Base-by-base conservation (phyloP, 345 rosid genomes). In the Lepidium africanum region DNA sequence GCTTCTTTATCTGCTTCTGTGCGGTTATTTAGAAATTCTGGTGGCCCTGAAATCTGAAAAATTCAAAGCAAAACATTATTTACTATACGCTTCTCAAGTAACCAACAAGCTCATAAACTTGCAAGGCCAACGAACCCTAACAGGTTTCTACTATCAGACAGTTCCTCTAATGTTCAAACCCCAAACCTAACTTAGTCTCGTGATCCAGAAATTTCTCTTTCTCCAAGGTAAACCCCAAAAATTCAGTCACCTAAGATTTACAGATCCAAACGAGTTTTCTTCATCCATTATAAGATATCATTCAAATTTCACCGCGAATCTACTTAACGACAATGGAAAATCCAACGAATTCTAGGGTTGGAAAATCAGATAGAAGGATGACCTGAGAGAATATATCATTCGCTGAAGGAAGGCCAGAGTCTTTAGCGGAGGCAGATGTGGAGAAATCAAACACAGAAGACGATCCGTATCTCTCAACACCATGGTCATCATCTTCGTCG, bases 311-410 rank as follows among this genome's bases (percentile, higher is more conserved):
- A 9, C 39, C 0, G 12, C 42, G 1, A 56, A 40, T 50, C 11
- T 40, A 4, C 37, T 46, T n/a, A 43, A 43, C 7, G 25, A 58
- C 0, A 40, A 0, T 46, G 27, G 0, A 4, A 7, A 53, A 57
- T 54, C 6, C 25, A 14, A 59, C 2, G 14, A 41, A 30, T 6
- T 15, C 1, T 3, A 6, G 35, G 1, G 16, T 16, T 17, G 15
- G 2, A 6, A 52, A 7, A 40, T 8, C 23, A 42, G 45, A 40
- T 2, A 67, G 46, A 38, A 17, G 10, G 32, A 10, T 33, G 65
- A 91, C 97, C 86, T 89, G 84, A 64, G 97, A 89, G 82, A 94
- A 94, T 45, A 78, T 86, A 53, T 86, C 92, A 40, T 85, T 60
- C n/a, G 96, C 96, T 3, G 96, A 90, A 59, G 96, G 99, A 50